Evolutionary conservation across 75 land plant genomes (phyloP), one percentile per base, ranked within the genome.

Genomic region (Selaginella tamariscina): DNA sequence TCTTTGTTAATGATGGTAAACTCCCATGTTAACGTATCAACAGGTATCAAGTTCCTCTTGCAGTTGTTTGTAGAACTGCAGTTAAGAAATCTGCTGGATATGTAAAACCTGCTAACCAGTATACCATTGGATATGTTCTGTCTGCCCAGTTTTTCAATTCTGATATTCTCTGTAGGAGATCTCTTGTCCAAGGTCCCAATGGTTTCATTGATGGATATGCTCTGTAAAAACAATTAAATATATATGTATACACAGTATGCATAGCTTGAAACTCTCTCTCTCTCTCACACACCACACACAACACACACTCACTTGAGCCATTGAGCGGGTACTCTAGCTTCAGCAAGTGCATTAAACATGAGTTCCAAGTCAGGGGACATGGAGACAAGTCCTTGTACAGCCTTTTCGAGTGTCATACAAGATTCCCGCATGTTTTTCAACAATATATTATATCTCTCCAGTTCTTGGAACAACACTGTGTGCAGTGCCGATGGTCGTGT

Each of bases 261-360:
- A 20, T 65, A n/a, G n/a, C 26, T 69, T 1, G n/a, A 8, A 55
- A 24, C n/a, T n/a, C n/a, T n/a, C n/a, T n/a, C n/a, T n/a, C n/a
- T n/a, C n/a, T n/a, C n/a, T n/a, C n/a, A n/a, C n/a, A n/a, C n/a
- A n/a, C n/a, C n/a, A n/a, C n/a, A n/a, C n/a, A n/a, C n/a, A n/a
- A n/a, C n/a, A n/a, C n/a, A 71, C n/a, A 63, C 71, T 69, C 69
- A 74, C 76, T 74, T 74, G 72, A 74, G 49, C 76, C 76, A 74
- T 27, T 31, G 33, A 8, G 76, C 72, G 32, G 76, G 76, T 1
- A 74, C 76, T 64, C 39, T 71, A 9, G 66, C 72, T 29, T 33
- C 66, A 29, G 76, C 65, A 30, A 74, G 59, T 1, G 76, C 71
- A 22, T 60, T 33, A 54, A 70, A 74, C 56, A 74, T 74, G 8